These are phyloP conservation scores for Solanum neorickii DNA, from an alignment of 257 asterid genomes.

Conservation along the genomic window DNA sequence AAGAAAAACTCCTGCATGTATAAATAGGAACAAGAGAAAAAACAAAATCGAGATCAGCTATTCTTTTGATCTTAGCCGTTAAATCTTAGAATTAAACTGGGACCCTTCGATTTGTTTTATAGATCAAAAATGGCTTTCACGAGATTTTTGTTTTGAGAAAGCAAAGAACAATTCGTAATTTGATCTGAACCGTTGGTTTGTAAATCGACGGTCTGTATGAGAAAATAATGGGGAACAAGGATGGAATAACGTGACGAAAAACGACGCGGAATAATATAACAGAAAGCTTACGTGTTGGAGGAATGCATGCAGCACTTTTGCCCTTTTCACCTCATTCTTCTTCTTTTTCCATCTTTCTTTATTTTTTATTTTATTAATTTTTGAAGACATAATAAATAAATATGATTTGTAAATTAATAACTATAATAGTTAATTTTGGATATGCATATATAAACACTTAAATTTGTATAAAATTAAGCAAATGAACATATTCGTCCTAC, in stretches of 20 bases:
- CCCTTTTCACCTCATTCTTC: not conserved
- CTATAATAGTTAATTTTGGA: too few relatives aligned
- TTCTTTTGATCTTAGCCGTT: not conserved
- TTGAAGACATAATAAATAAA: too few relatives aligned
- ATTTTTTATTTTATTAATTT: not conserved
- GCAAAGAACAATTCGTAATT: slow-evolving; percentile 10
- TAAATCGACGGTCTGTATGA: slow-evolving; percentile 16
- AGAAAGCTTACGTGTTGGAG: slow-evolving; percentile 39
- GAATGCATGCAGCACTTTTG: slow-evolving; percentile 19
- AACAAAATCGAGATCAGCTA: not conserved
- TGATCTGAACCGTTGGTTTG: slow-evolving; percentile 16
- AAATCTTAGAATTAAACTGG: not conserved
- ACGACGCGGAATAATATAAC: slow-evolving; percentile 13
- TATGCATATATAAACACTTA: too few relatives aligned
- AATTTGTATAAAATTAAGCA: too few relatives aligned
- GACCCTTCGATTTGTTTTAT: not conserved
- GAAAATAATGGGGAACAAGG: slow-evolving; percentile 15
- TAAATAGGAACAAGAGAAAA: not conserved
- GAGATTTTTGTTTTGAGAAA: slow-evolving; percentile 20
- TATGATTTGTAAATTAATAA: too few relatives aligned
- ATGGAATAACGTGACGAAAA: slow-evolving; percentile 20
- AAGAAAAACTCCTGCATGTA: slow-evolving; percentile 1
- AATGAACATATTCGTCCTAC: too few relatives aligned
- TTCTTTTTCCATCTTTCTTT: not conserved
- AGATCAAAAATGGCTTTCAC: slow-evolving; percentile 20